Base-by-base conservation (phyloP, 768 basidiomycete species). In the Pleurotus tuoliensis region DNA sequence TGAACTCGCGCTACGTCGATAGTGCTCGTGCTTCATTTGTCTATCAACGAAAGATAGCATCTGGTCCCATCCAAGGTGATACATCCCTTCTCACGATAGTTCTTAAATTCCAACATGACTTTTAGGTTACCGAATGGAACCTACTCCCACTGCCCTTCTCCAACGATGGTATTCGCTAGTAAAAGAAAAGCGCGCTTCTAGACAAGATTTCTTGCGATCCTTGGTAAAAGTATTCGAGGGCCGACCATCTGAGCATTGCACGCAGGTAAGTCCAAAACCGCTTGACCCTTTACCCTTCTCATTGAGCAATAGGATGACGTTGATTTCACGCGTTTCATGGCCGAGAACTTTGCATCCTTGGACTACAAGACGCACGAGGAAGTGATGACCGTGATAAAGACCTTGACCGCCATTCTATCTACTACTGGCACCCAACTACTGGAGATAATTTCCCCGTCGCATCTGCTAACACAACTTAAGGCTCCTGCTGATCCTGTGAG, bases 281-380 rank as follows among this genome's bases (percentile, higher is more conserved):
- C 22, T 4, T 16, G 16, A 22, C 27, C 2, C 27, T 34, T 8
- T 34, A 9, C 2, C 12, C 7, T 24, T 16, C 39, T 22, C 24
- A 20, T 11, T 24, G 2, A 11, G 13, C 12, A 55, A 9, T 47
- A 94, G 88, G 83, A 89, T 59, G 91, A 97, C 63, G 78, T 95
- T 53, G 84, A 88, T 48, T 93, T 98, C 66, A 81, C 81, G 3
- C 87, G 94, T 55, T 99, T 94, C 72, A 90, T 98, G 83, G 88
- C 92, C 0, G 97, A 98, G 67, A 98, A 98, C 65, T 88, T 98
- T 57, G 81, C 94, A 0, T 76, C 88, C 0, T 83, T 99, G 58
- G 94, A 98, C 34, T 98, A 95, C 77, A 98, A 94, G 74, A 92
- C 92, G 0, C 87, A 90, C 63, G 97, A 99, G 69, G 97, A 98